Base-by-base conservation (phyloP, 2,329 filamentous ascomycete species). In the Trichothecium sympodiale region DNA sequence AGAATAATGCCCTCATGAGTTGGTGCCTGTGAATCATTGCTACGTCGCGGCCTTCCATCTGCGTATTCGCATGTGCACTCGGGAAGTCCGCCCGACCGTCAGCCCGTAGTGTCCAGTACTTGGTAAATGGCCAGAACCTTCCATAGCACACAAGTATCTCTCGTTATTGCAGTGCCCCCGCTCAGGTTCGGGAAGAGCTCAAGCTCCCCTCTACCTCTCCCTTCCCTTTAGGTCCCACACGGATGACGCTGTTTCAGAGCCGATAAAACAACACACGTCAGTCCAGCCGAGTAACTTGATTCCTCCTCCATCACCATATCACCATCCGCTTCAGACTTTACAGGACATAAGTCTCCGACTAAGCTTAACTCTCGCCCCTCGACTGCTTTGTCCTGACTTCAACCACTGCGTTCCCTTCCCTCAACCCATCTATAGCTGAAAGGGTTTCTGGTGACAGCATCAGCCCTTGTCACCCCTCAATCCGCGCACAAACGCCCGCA, bases 191-290 rank as follows among this genome's bases (percentile, higher is more conserved):
- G 29, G 27, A 36, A 28, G 27, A 28, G 31, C 34, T 31, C 28
- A 35, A 35, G 16, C 26, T 18, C 16, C 27, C 27, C 16, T 9
- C 23, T 28, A 30, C 34, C 34, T 28, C 27, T 36, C 34, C 34
- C 26, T 36, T 31, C 15, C 16, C 17, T 8, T 28, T 8, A 17
- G 7, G 33, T 36, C 32, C 37, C 37, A 35, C 37, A 17, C 23
- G 31, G 32, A 38, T 38, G 37, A 38, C 32, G 37, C 32, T 34
- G 37, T 38, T 34, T 34, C 37, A 38, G 20, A 38, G 27, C n/a
- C 13, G 28, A 31, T 36, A 18, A 6, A 31, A 20, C 14, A 25
- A 34, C 36, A 38, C 34, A 36, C 36, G 32, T 34, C 36, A 37
- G 35, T 37, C 31, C 15, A n/a, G 25, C 5, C 25, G 26, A 25